These are phyloP conservation scores for Pseudocercospora crystallina DNA, from an alignment of 2,329 filamentous ascomycete species.

Conservation along the genomic window DNA sequence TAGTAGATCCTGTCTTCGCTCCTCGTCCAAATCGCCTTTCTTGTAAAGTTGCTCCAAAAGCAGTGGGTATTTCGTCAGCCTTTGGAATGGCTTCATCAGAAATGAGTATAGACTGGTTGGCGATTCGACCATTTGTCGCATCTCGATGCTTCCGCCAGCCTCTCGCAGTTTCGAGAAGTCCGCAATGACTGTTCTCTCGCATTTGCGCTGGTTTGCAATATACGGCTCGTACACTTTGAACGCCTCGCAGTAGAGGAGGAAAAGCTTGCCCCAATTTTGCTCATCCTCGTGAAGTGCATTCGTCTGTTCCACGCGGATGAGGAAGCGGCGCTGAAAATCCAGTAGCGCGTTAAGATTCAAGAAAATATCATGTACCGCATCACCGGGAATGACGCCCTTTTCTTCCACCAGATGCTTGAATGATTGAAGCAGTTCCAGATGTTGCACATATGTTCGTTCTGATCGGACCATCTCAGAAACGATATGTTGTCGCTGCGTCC, in stretches of 20 bases:
- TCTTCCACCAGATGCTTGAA: conserved; percentile 89
- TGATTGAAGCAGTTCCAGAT: conserved; percentile 89
- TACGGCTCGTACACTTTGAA: conserved; percentile 96
- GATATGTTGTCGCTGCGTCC: conserved; percentile 79
- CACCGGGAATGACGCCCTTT: conserved; percentile 81
- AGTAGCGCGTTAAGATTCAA: conserved; percentile 92
- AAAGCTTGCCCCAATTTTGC: conserved; percentile 95
- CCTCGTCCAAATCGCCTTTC: conserved; percentile 72
- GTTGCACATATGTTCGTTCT: conserved; percentile 96
- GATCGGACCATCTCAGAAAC: conserved; percentile 90
- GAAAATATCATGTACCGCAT: conserved; percentile 91
- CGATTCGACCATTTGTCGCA: conserved; percentile 75
- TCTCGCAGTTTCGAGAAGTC: conserved; percentile 83
- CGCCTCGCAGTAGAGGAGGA: conserved; percentile 77
- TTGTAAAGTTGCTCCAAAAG: conserved; percentile 85
- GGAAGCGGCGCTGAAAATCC: conserved; percentile 90
- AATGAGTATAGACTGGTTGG: conserved; percentile 89
- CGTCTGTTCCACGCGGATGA: conserved; percentile 94
- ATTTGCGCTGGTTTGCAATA: conserved; percentile 92
- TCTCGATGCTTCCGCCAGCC: conserved; percentile 63
- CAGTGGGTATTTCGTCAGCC: conserved; percentile 90
- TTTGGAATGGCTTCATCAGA: conserved; percentile 92
- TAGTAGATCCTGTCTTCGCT: conserved; percentile 69
- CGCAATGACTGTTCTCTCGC: conserved; percentile 76
- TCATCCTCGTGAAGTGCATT: conserved; percentile 74